phyloP scores from a whole-genome alignment of 768 basidiomycete species.

The Auricularia heimuer region DNA sequence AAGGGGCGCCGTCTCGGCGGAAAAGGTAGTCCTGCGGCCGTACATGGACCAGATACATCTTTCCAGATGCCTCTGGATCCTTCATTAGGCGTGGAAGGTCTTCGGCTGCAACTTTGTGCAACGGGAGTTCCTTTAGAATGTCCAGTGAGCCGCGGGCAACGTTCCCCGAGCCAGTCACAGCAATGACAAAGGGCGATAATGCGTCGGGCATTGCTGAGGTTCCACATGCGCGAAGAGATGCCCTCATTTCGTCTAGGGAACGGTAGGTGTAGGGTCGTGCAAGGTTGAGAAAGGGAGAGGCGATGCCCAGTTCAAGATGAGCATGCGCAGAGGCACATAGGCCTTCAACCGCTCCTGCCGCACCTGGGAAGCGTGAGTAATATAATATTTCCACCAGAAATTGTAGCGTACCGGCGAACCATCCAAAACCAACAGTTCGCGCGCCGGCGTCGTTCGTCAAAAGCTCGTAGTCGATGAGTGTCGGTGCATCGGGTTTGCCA shows the following conservation, averaged over 20 bases:
- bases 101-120: conserved; percentile 42
- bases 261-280: conserved; percentile 72
- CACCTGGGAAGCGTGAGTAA: conserved; percentile 28
- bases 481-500: conserved; percentile 27
- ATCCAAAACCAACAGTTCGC: conserved; percentile 83
- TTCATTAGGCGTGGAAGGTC: conserved; percentile 47
- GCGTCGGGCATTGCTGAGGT: conserved; percentile 31
- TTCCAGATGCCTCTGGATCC: background rate
- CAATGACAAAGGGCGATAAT: conserved; percentile 70
- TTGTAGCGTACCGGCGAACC: conserved; percentile 59
- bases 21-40: conserved; percentile 50
- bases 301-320: conserved; percentile 67
- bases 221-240: conserved; percentile 48
- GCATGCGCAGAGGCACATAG: conserved; percentile 69
- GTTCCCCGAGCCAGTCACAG: conserved; percentile 82
- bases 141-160: conserved; percentile 71
- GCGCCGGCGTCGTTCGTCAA: conserved; percentile 52
- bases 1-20: conserved; percentile 43
- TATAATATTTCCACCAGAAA: background rate
- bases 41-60: conserved; percentile 71
- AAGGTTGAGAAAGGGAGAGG: conserved; percentile 74
- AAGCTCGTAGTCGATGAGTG: conserved; percentile 80
- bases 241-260: conserved; percentile 43
- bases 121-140: conserved; percentile 62
- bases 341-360: conserved; percentile 78